phyloP scores from a whole-genome alignment of 257 asterid species.

The Penstemon newberryi region DNA sequence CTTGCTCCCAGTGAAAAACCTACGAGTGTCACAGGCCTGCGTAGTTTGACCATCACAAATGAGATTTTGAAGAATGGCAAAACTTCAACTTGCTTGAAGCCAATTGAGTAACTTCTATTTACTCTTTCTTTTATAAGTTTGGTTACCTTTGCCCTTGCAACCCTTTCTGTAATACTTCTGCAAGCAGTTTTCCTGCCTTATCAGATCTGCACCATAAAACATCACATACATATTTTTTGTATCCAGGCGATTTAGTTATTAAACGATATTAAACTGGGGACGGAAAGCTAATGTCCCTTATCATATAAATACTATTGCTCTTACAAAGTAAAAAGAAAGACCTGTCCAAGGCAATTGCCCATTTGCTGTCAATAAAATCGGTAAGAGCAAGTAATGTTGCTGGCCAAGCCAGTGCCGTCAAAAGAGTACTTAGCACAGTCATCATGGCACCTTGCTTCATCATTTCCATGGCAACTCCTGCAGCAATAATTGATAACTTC shows the following conservation, averaged over 20 bases:
- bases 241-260: neutral
- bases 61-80: constrained; percentile 17
- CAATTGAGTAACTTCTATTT: constrained; percentile 1
- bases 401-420: constrained; percentile 94
- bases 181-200: constrained; percentile 88
- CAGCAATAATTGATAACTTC: constrained; percentile 32
- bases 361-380: constrained; percentile 88
- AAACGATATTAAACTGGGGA: constrained; percentile 19
- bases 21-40: constrained; percentile 96
- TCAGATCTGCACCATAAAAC: constrained; percentile 62
- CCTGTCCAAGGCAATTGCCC: constrained; percentile 95
- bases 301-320: neutral
- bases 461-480: constrained; percentile 75
- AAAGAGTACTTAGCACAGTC: constrained; percentile 78
- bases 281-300: constrained; percentile 9
- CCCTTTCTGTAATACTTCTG: constrained; percentile 82
- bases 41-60: constrained; percentile 28
- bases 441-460: constrained; percentile 96
- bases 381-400: constrained; percentile 70
- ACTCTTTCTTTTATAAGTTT: constrained; percentile 12
- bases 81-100: constrained; percentile 9
- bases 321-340: constrained; percentile 32
- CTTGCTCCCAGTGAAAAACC: constrained; percentile 99
- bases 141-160: constrained; percentile 82
- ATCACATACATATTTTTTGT: constrained; percentile 8